Evolutionary conservation across 192 early-diverging fungal genomes (phyloP).

Genomic region (Umbelopsis isabellina): DNA sequence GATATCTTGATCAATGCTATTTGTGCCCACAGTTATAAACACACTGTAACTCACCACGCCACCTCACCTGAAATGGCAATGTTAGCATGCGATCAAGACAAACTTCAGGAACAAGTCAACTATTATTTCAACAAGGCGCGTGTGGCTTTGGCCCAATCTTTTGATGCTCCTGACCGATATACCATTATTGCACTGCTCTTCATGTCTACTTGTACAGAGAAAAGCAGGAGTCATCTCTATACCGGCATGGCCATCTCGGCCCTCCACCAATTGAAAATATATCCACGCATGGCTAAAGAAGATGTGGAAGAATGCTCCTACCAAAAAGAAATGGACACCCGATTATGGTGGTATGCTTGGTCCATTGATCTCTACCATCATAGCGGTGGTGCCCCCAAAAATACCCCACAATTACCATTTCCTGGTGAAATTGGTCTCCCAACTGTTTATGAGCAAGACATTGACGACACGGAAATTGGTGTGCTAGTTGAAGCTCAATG

Average conservation of each 20-base stretch:
- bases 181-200: slow-evolving; percentile 31
- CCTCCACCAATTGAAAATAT: slow-evolving; percentile 35
- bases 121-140: slow-evolving; percentile 39
- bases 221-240: slow-evolving; percentile 27
- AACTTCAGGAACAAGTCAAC: slow-evolving; percentile 34
- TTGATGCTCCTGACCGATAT: slow-evolving; percentile 41
- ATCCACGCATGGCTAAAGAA: slow-evolving; percentile 34
- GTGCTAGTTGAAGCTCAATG: slow-evolving; percentile 26
- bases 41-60: slow-evolving; percentile 38
- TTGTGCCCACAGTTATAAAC: slow-evolving; percentile 26
- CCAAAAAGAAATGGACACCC: slow-evolving; percentile 39
- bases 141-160: slow-evolving; percentile 33
- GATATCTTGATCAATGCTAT: slow-evolving; percentile 41
- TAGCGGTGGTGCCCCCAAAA: slow-evolving; percentile 30
- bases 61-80: slow-evolving; percentile 18
- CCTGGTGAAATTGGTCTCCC: slow-evolving; percentile 31
- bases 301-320: slow-evolving; percentile 31
- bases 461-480: slow-evolving; percentile 36
- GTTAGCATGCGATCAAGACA: slow-evolving; percentile 26
- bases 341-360: slow-evolving; percentile 47
- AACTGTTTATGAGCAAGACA: slow-evolving; percentile 39
- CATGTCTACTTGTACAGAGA: slow-evolving; percentile 21
- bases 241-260: slow-evolving; percentile 37
- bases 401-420: slow-evolving; percentile 12
- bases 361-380: slow-evolving; percentile 34